Evolutionary conservation across 2,329 filamentous ascomycete genomes (phyloP).

Genomic region (Pestalotiopsis sp.): DNA sequence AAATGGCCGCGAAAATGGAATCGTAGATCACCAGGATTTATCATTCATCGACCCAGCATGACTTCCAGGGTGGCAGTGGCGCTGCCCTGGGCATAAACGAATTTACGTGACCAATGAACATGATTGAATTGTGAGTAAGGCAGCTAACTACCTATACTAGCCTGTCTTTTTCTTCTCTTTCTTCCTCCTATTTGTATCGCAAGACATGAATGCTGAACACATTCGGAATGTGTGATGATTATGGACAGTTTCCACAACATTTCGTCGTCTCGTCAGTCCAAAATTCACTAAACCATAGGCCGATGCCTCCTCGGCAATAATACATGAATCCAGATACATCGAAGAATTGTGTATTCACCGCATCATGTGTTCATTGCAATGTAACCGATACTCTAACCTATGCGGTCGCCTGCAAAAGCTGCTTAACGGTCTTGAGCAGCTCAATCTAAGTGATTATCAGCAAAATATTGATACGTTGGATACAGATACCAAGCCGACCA

Average conservation of each 20-base stretch:
- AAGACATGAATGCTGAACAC: not conserved
- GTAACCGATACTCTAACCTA: not conserved
- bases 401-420: not conserved
- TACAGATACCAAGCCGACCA: no score
- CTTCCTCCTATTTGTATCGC: not conserved
- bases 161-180: no score
- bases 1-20: slow-evolving; percentile 12
- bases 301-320: not conserved
- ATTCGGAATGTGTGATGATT: not conserved
- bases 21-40: not conserved
- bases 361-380: not conserved
- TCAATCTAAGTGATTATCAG: not conserved
- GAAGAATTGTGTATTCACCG: not conserved
- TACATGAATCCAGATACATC: not conserved
- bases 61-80: not conserved
- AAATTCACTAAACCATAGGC: not conserved
- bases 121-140: no score
- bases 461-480: not conserved
- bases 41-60: not conserved
- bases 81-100: not conserved
- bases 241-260: not conserved
- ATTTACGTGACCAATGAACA: not conserved
- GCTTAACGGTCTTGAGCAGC: not conserved
- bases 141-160: no score
- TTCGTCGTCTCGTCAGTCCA: not conserved